Conservation (phyloP, 768 basidiomycete genomes). For the Leccinum obscurum region DNA sequence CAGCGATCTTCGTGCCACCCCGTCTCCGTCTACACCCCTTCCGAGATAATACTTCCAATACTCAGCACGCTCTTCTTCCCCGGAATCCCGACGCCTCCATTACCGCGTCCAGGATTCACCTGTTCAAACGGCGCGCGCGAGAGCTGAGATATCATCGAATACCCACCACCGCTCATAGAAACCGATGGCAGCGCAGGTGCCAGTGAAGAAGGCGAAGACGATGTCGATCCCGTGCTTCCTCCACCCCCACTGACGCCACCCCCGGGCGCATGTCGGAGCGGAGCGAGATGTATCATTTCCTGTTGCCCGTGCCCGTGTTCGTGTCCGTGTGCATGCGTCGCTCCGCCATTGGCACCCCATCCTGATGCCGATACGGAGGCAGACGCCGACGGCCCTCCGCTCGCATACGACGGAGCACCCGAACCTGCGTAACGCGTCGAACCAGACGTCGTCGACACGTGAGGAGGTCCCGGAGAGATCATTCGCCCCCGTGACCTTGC, state of each 20-base stretch:
- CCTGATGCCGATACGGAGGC: too few species aligned
- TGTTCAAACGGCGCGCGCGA: conserved; percentile 35
- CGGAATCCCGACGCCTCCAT: conserved; percentile 4
- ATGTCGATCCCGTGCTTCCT: conserved; percentile 20
- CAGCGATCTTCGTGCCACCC: too few species aligned
- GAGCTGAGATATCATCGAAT: conserved; percentile 29
- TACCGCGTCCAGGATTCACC: conserved; percentile 23
- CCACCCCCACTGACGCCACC: neutral
- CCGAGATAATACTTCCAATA: conserved; percentile 71
- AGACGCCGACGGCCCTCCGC: too few species aligned
- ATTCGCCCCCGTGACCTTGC: conserved; percentile 8
- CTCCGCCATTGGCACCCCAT: too few species aligned
- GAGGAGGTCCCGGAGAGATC: too few species aligned
- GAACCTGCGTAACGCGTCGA: too few species aligned
- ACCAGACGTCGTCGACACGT: too few species aligned
- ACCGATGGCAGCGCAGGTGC: conserved; percentile 24
- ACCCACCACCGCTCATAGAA: conserved; percentile 19
- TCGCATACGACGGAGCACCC: too few species aligned
- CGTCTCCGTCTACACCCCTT: conserved; percentile 26
- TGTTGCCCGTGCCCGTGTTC: too few species aligned
- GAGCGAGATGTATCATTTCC: too few species aligned
- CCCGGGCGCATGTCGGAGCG: conserved; percentile 9
- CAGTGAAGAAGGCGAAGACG: conserved; percentile 28
- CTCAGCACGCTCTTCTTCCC: conserved; percentile 68
- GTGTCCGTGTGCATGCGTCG: too few species aligned